A percentile compares a stretch with the other conserved stretches of the same genome.
phyloP scores from a whole-genome alignment of 768 basidiomycete species.

The Amanita molliuscula region DNA sequence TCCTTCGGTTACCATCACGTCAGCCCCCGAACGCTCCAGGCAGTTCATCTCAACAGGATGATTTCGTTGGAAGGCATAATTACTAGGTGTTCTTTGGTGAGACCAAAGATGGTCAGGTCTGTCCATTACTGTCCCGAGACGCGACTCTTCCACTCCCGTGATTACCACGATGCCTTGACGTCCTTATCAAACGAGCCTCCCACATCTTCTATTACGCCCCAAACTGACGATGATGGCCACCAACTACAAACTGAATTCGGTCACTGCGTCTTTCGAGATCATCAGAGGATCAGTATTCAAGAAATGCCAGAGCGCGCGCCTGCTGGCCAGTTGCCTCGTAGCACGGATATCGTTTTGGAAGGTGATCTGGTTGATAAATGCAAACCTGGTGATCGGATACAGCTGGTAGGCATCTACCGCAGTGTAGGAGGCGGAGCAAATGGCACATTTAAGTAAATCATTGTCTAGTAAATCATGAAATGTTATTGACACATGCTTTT shows the following conservation, averaged over 20 bases:
- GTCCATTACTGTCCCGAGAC: conserved; percentile 94
- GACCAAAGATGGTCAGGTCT: conserved; percentile 97
- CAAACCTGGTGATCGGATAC: conserved; percentile 96
- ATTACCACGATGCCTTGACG: conserved; percentile 90
- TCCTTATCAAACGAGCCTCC: conserved; percentile 81
- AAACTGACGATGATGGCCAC: conserved; percentile 85
- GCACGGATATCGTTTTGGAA: conserved; percentile 91
- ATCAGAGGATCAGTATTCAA: conserved; percentile 96
- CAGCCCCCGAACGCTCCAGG: conserved; percentile 84
- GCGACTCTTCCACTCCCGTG: conserved; percentile 69
- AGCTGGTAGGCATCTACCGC: conserved; percentile 90
- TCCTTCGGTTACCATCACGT: conserved; percentile 98
- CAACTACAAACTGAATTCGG: conserved; percentile 89
- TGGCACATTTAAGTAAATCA: conserved; percentile 85
- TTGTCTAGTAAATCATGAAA: conserved; percentile 7
- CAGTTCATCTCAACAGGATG: conserved; percentile 89
- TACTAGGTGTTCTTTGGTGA: conserved; percentile 93
- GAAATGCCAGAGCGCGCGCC: conserved; percentile 99
- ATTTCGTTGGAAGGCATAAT: conserved; percentile 97
- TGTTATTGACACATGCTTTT: conserved; percentile 9
- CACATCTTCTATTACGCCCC: conserved; percentile 78
- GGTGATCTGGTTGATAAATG: conserved; percentile 96
- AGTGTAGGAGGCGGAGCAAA: conserved; percentile 86
- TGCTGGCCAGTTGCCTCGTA: conserved; percentile 91
- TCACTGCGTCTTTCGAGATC: conserved; percentile 84